Evolutionary conservation across 352 stramenopile species (phyloP).

Genomic region (Phytophthora hibernalis): DNA sequence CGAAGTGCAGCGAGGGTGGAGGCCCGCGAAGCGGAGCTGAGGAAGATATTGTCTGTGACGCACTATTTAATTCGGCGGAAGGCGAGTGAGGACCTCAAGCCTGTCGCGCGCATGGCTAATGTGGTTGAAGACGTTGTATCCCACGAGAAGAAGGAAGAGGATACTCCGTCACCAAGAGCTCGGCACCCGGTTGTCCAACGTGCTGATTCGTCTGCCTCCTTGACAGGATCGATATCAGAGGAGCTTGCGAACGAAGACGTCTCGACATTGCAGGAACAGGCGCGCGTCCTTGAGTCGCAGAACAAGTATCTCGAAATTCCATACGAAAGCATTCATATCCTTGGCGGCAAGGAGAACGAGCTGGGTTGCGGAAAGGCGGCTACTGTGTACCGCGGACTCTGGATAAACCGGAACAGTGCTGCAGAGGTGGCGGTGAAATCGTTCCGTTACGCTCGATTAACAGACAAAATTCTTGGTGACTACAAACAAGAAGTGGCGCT

Average conservation of each 20-base stretch:
- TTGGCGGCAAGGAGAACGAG: constrained; percentile 89
- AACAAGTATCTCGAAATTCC: constrained; percentile 90
- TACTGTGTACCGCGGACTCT: constrained; percentile 88
- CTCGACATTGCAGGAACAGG: constrained; percentile 78
- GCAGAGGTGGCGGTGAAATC: constrained; percentile 89
- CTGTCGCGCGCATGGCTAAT: constrained; percentile 27
- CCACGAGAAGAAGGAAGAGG: constrained; percentile 30
- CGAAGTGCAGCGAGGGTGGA: constrained; percentile 89
- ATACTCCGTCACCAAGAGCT: constrained; percentile 26
- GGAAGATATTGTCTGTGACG: constrained; percentile 85
- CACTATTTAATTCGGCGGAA: constrained; percentile 83
- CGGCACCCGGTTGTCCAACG: constrained; percentile 40
- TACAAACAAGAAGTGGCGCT: constrained; percentile 89
- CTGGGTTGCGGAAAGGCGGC: constrained; percentile 86
- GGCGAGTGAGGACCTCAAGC: constrained; percentile 55
- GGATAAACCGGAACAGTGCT: constrained; percentile 85
- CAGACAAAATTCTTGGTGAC: constrained; percentile 87
- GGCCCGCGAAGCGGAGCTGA: constrained; percentile 81
- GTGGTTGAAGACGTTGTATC: constrained; percentile 42
- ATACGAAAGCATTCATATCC: constrained; percentile 89
- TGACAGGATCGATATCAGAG: constrained; percentile 54
- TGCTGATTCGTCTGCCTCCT: constrained; percentile 50
- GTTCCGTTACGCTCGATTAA: constrained; percentile 89
- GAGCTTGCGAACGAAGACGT: constrained; percentile 68
- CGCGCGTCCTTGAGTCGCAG: constrained; percentile 83